phyloP scores from a whole-genome alignment of 768 basidiomycete species.

The Crassisporium funariophilum region DNA sequence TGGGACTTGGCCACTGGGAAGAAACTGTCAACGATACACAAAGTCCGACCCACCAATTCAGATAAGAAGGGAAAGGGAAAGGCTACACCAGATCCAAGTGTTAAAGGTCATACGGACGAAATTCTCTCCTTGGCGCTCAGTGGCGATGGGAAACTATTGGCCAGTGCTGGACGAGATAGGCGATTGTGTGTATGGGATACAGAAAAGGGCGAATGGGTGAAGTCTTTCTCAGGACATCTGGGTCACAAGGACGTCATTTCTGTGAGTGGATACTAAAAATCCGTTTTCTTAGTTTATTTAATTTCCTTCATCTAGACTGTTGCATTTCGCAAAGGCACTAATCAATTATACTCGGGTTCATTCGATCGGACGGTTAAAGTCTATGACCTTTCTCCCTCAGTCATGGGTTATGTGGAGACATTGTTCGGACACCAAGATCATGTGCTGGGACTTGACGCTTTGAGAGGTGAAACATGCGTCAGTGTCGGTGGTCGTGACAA shows the following conservation, averaged over 20 bases:
- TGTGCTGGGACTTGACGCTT: conserved; percentile 73
- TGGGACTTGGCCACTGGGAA: conserved; percentile 75
- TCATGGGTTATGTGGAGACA: conserved; percentile 94
- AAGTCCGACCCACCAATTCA: conserved; percentile 40
- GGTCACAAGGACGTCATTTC: conserved; percentile 51
- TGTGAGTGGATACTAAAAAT: conserved; percentile 23
- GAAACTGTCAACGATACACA: conserved; percentile 60
- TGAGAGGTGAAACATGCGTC: conserved; percentile 82
- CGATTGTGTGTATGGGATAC: conserved; percentile 86
- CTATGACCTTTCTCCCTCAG: conserved; percentile 68
- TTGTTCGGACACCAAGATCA: conserved; percentile 96
- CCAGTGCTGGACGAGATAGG: conserved; percentile 85
- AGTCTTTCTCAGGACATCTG: conserved; percentile 79
- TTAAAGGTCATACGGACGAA: conserved; percentile 85
- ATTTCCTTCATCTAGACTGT: conserved; percentile 46
- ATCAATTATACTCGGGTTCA: conserved; percentile 75
- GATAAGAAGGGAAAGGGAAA: conserved; percentile 64
- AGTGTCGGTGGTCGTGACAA: conserved; percentile 91
- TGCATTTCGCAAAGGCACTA: conserved; percentile 76
- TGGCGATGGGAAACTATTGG: conserved; percentile 81
- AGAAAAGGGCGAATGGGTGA: conserved; percentile 74
- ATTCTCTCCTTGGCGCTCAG: conserved; percentile 84
- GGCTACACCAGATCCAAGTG: conserved; percentile 37
- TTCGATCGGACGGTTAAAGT: conserved; percentile 90
- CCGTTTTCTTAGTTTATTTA: conserved; percentile 4